Base-by-base conservation (phyloP, 768 basidiomycete species). In the Mycena leptocephala region DNA sequence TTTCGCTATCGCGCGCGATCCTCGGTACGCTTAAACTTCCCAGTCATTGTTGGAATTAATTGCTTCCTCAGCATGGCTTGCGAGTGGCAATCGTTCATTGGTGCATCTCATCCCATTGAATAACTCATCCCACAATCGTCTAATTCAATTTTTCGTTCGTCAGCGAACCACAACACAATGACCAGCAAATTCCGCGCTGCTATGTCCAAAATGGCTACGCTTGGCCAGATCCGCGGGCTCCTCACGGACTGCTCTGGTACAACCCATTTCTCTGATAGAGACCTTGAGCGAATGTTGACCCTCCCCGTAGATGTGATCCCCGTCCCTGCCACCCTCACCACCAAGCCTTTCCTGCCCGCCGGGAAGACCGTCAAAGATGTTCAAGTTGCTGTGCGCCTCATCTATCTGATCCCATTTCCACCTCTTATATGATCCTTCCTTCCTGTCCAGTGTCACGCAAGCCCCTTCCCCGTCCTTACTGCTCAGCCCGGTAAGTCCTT, bases 81-180 rank as follows among this genome's bases (percentile, higher is more conserved):
- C 80, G 72, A 80, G 66, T 88, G 87, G 87, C 87, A 88, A 72
- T 80, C 82, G 4, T 83, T 84, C 78, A 81, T 87, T 56, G 70
- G 83, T 83, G 64, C 68, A 78, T 64, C 9, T 24, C 37, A 13
- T 46, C 41, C 2, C 32, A 13, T 28, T 24, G n/a, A 24, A 24
- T 6, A n/a, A 5, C 7, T 8, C 16, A 51, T 24, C 22, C 6
- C n/a, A 13, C 13, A 24, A n/a, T 51, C 48, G 24, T 51, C 48
- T 46, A 46, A 51, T 51, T 22, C 24, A 9, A 24, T 24, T n/a
- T 51, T 51, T 46, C 22, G 43, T 24, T n/a, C n/a, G 5, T 51
- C 48, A 51, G 48, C 64, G 61, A 70, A 82, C 70, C 82, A 85
- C 18, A 37, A 64, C 14, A 56, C 51, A 10, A 82, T 86, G 81